These are phyloP conservation scores for Neopestalotiopsis clavispora DNA, from an alignment of 2,329 filamentous ascomycete species.

Conservation along the genomic window DNA sequence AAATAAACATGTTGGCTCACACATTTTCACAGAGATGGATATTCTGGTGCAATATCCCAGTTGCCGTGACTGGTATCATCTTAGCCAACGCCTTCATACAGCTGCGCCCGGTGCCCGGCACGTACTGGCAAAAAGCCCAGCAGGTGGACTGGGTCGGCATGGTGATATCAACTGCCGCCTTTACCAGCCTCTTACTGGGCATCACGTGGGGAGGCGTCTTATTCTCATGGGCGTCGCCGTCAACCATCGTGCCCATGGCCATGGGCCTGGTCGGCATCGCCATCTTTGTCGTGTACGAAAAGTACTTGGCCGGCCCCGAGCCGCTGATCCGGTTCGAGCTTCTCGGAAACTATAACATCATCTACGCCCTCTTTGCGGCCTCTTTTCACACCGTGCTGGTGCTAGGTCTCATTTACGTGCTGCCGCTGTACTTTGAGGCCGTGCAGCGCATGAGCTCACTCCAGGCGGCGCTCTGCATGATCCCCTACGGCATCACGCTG, in stretches of 20 bases:
- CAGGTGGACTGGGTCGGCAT: constrained; percentile 8
- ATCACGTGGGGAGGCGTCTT: constrained; percentile 13
- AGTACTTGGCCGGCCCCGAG: neutral
- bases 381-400: constrained; percentile 8
- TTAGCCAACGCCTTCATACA: neutral
- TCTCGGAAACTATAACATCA: constrained; percentile 6
- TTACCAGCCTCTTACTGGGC: constrained; percentile 5
- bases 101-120: neutral
- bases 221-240: neutral
- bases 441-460: neutral
- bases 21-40: neutral
- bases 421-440: constrained; percentile 13
- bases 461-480: neutral
- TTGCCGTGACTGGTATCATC: neutral
- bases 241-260: neutral
- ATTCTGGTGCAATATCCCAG: constrained; percentile 11
- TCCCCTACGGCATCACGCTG: constrained; percentile 6
- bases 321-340: constrained; percentile 10
- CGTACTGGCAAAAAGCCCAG: neutral
- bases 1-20: neutral
- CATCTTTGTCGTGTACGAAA: constrained; percentile 2
- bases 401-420: constrained; percentile 8
- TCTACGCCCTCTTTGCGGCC: constrained; percentile 3
- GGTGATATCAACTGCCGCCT: neutral
- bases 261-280: constrained; percentile 3